Evolutionary conservation across 2,329 filamentous ascomycete species (phyloP).

Genomic region (Paraconiothyrium sp.): DNA sequence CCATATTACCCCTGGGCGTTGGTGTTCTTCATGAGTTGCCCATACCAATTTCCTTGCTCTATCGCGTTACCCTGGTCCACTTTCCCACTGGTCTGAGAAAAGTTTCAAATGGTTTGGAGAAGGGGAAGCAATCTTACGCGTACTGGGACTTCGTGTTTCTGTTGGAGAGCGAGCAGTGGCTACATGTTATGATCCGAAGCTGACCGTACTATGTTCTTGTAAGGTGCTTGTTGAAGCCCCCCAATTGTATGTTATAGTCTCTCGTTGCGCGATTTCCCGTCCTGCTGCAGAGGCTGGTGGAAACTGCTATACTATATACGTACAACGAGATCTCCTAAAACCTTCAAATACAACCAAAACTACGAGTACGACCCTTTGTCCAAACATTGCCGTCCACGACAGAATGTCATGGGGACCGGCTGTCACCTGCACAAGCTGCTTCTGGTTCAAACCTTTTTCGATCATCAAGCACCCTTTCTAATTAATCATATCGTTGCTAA

Average conservation of each 20-base stretch:
- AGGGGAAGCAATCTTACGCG: constrained; percentile 1
- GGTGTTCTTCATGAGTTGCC: constrained; percentile 20
- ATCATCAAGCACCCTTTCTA: too few relatives aligned
- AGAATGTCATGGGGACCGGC: too few relatives aligned
- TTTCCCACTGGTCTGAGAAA: constrained; percentile 23
- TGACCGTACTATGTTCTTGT: constrained; percentile 13
- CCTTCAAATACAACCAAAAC: not conserved
- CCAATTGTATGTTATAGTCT: constrained; percentile 35
- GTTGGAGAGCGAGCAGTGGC: not conserved
- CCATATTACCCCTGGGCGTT: constrained; percentile 31
- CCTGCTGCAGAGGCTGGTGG: not conserved
- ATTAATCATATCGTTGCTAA: too few relatives aligned
- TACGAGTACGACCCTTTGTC: not conserved
- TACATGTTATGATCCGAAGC: not conserved
- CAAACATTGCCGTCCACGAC: too few relatives aligned
- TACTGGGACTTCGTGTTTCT: constrained; percentile 7
- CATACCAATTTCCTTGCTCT: constrained; percentile 26
- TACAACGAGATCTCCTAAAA: not conserved
- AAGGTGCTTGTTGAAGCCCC: not conserved
- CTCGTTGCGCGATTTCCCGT: constrained; percentile 21
- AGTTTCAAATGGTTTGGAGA: constrained; percentile 17
- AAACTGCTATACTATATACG: not conserved
- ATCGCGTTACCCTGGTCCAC: constrained; percentile 18
- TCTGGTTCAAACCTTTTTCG: too few relatives aligned
- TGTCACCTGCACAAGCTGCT: too few relatives aligned